Evolutionary conservation across 768 basidiomycete genomes (phyloP), one percentile per base, ranked within the genome.

Genomic region (Suillus sp.): DNA sequence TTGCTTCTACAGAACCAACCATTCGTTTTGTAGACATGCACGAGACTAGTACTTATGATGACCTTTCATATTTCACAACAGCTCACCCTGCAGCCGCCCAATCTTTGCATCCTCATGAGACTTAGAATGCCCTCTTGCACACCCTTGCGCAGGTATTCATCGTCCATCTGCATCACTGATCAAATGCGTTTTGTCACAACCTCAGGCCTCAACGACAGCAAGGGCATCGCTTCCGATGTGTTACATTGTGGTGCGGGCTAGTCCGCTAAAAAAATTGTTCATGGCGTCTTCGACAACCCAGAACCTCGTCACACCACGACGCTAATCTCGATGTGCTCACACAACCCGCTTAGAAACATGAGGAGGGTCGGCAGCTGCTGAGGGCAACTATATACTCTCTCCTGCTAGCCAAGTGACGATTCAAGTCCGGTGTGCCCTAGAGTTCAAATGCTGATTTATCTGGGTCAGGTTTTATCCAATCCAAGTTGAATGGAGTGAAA

Each of bases 311-410:
- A 88, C 81, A 0, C 84, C 84, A 71, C 89, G 90, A 32, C 65
- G 74, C 66, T 82, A 84, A 68, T 86, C 77, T 90, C 87, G 35
- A 90, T 79, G 71, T 91, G 88, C 74, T 86, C 83, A 53, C 81
- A 82, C 60, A 90, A 72, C 5, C 70, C 86, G 62, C 88, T 88
- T 37, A 90, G 78, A 20, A 84, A 80, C 6, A 59, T 64, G 68
- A 86, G 88, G 37, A 72, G 69, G 32, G 56, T 43, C 2, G 67
- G 68, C 89, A 91, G 11, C 71, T 73, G 9, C 61, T 64, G 54
- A 79, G 70, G 86, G 74, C 88, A 91, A 2, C 80, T 65, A 67
- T 86, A 67, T 86, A 81, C 76, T 69, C 77, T 79, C 1, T 81
- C 77, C 65, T 80, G 72, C 88, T 89, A 57, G 80, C 78, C 50